A percentile compares a stretch with the other conserved stretches of the same genome.
These are phyloP conservation scores for Plantago coronopus DNA, from an alignment of 305 asterid species.

Conservation along the genomic window DNA sequence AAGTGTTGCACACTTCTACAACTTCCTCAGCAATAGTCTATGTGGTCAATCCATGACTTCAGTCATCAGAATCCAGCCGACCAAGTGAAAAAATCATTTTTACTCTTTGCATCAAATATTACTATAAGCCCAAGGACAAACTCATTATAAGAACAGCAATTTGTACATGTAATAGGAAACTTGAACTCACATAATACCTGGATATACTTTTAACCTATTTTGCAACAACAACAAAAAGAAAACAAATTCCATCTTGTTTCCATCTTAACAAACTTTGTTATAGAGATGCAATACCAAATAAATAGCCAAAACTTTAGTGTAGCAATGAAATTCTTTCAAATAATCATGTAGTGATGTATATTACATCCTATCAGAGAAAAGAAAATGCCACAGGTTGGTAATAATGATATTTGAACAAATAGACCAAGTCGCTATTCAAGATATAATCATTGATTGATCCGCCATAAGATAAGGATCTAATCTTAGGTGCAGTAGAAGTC, in stretches of 20 bases:
- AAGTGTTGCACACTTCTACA: not conserved
- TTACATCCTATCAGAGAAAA: too few relatives aligned
- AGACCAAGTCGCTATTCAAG: not conserved
- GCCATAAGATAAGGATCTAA: slow-evolving; percentile 2
- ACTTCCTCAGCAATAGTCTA: not conserved
- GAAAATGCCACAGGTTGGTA: too few relatives aligned
- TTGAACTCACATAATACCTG: not conserved
- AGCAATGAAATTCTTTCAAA: too few relatives aligned
- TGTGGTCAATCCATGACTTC: not conserved
- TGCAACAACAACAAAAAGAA: not conserved
- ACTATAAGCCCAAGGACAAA: not conserved
- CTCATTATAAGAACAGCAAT: not conserved
- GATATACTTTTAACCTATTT: not conserved
- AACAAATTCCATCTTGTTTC: too few relatives aligned
- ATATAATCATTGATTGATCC: not conserved
- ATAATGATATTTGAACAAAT: too few relatives aligned
- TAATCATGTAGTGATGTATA: too few relatives aligned
- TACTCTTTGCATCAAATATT: not conserved
- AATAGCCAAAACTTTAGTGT: too few relatives aligned
- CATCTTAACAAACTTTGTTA: too few relatives aligned
- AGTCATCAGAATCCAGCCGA: not conserved
- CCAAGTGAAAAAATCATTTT: not conserved
- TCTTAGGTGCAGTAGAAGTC: not conserved
- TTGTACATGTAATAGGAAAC: not conserved
- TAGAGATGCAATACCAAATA: too few relatives aligned